phyloP scores from a whole-genome alignment of 768 basidiomycete species.

The Termitomyces sp. region DNA sequence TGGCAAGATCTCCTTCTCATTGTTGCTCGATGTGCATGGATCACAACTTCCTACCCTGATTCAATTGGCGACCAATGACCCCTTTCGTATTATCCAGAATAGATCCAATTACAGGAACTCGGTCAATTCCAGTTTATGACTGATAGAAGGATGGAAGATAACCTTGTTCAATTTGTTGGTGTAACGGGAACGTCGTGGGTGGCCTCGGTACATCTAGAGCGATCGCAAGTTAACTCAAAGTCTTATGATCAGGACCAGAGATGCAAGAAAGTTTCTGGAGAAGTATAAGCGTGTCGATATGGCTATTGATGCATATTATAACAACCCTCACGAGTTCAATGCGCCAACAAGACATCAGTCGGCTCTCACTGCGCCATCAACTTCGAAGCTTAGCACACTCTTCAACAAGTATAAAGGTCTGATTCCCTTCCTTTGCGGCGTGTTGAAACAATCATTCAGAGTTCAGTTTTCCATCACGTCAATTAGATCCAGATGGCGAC shows the following conservation, averaged over 20 bases:
- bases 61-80: neutral
- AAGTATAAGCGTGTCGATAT: conserved; percentile 63
- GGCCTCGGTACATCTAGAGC: neutral
- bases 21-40: neutral
- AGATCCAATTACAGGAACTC: conserved; percentile 7
- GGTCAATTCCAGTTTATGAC: conserved; percentile 18
- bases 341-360: conserved; percentile 16
- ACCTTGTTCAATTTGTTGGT: conserved; percentile 51
- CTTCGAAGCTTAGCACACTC: conserved; percentile 46
- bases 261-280: conserved; percentile 65
- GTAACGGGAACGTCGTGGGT: conserved; percentile 73
- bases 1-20: neutral
- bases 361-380: conserved; percentile 30
- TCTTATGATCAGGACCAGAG: conserved; percentile 34
- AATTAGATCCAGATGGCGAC: conserved; percentile 50
- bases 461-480: neutral
- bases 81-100: neutral
- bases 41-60: neutral
- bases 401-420: conserved; percentile 70
- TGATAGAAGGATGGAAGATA: conserved; percentile 43
- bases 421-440: conserved; percentile 3
- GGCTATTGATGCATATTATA: conserved; percentile 72
- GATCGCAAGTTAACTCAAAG: conserved; percentile 22
- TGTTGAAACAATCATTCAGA: neutral
- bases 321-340: conserved; percentile 37